phyloP scores from a whole-genome alignment of 129 eudicot species.

The Saussurea involucrata region DNA sequence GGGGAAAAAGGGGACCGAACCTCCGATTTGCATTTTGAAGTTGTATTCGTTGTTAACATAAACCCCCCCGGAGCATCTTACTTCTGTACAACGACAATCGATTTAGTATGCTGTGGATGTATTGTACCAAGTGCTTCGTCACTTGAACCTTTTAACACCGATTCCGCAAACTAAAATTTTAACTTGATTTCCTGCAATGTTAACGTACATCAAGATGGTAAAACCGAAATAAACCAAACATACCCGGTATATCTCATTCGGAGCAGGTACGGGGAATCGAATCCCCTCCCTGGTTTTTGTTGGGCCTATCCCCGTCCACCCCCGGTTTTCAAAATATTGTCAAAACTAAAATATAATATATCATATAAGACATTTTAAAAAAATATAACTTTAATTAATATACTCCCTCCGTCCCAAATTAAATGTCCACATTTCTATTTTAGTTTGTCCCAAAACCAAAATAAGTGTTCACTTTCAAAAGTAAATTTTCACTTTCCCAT shows the following conservation, averaged over 20 bases:
- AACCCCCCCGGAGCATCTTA: conserved; percentile 9
- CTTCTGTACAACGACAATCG: conserved; percentile 28
- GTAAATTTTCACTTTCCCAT: too few species aligned
- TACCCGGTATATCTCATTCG: not conserved
- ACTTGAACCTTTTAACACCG: conserved; percentile 4
- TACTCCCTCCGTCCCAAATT: too few species aligned
- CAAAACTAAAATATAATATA: too few species aligned
- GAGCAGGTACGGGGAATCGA: too few species aligned
- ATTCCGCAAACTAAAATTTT: conserved; percentile 5
- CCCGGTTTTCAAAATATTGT: too few species aligned
- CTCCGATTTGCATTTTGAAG: conserved; percentile 3
- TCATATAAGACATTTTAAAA: too few species aligned
- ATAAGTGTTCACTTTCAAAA: too few species aligned
- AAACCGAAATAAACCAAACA: not conserved
- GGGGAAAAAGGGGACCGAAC: not conserved
- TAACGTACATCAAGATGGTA: not conserved
- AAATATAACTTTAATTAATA: too few species aligned
- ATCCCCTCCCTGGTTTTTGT: too few species aligned
- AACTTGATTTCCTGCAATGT: not conserved
- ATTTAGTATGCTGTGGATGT: conserved; percentile 2
- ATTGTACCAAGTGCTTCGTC: conserved; percentile 18
- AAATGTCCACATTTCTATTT: too few species aligned
- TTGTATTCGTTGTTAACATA: conserved; percentile 1
- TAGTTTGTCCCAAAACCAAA: too few species aligned
- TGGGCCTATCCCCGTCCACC: too few species aligned